Conservation (phyloP, 2,329 filamentous ascomycete genomes). For the Sporothrix humicola region DNA sequence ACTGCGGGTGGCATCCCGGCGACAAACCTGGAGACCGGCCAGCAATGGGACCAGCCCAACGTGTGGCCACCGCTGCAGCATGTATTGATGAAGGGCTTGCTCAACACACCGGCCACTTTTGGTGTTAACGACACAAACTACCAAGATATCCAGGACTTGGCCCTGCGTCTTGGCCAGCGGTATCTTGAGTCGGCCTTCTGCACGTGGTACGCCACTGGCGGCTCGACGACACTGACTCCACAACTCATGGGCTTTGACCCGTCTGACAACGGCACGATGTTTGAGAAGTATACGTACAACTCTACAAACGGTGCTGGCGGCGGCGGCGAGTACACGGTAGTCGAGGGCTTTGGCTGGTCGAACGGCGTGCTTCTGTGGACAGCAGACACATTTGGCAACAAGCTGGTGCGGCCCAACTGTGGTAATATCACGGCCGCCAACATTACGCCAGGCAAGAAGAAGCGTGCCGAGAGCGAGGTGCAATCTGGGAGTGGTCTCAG, state of each 20-base stretch:
- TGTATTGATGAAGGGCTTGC: slow-evolving; percentile 65
- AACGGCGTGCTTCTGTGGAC: slow-evolving; percentile 72
- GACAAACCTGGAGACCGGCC: slow-evolving; percentile 64
- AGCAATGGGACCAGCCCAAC: slow-evolving; percentile 74
- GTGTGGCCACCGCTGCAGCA: slow-evolving; percentile 73
- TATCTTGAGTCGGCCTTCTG: slow-evolving; percentile 72
- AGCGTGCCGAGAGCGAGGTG: slow-evolving; percentile 31
- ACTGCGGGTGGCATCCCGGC: slow-evolving; percentile 64
- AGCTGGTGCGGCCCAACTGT: slow-evolving; percentile 62
- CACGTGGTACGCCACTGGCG: slow-evolving; percentile 72
- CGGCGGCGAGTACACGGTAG: slow-evolving; percentile 72
- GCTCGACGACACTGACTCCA: slow-evolving; percentile 59
- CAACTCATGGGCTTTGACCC: slow-evolving; percentile 55
- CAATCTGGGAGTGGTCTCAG: not conserved
- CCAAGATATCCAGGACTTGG: slow-evolving; percentile 58
- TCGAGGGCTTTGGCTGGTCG: slow-evolving; percentile 73
- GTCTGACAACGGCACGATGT: slow-evolving; percentile 64
- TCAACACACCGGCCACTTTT: slow-evolving; percentile 64
- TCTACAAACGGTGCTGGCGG: slow-evolving; percentile 65
- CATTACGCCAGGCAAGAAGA: slow-evolving; percentile 45
- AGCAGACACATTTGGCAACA: slow-evolving; percentile 64
- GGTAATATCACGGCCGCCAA: slow-evolving; percentile 55
- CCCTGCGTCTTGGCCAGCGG: slow-evolving; percentile 65
- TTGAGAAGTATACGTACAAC: slow-evolving; percentile 71
- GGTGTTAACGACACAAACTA: slow-evolving; percentile 60